Evolutionary conservation across 257 asterid genomes (phyloP), one percentile per base, ranked within the genome.

Genomic region (Thymus quinquecostatus): DNA sequence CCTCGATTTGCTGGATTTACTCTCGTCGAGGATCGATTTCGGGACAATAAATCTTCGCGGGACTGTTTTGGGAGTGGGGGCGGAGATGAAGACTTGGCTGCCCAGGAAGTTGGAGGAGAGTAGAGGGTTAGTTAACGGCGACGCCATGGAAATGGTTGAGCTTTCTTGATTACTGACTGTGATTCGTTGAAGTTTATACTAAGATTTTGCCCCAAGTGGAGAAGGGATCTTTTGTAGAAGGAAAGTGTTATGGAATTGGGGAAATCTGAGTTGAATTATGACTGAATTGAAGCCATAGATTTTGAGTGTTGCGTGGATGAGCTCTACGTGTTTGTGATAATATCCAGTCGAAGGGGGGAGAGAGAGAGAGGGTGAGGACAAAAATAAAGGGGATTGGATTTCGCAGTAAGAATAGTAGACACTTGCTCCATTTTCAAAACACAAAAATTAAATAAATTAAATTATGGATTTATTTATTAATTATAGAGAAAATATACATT

Each of bases 51-150:
- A 60, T 77, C 69, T 94, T 68, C 87, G 80, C 28, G 86, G 90
- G 8, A 81, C 66, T 33, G 92, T 86, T 82, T 86, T 88, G 55
- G 96, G 94, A 1, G 95, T 88, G 13, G 95, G 96, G 27, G 93
- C 75, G 51, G 92, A 83, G 33, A 85, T 73, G 68, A 81, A 87
- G 80, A 87, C 71, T 76, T 83, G 92, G 66, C 83, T 61, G 36
- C 96, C 88, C 27, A 82, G 76, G 72, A 94, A 80, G 60, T 80
- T 86, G 74, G 96, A 87, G 64, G 95, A 85, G 2, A 87, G 80
- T 4, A 77, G 27, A 69, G 87, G 86, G 73, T 77, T 88, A 40
- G 97, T 66, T 56, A 72, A 36, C 47, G 82, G 11, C 8, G 85
- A 75, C 50, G 89, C 88, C 92, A 86, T 84, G 30, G 59, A 12